Conservation (phyloP, 768 basidiomycete genomes). For the Dentipellis sp. region DNA sequence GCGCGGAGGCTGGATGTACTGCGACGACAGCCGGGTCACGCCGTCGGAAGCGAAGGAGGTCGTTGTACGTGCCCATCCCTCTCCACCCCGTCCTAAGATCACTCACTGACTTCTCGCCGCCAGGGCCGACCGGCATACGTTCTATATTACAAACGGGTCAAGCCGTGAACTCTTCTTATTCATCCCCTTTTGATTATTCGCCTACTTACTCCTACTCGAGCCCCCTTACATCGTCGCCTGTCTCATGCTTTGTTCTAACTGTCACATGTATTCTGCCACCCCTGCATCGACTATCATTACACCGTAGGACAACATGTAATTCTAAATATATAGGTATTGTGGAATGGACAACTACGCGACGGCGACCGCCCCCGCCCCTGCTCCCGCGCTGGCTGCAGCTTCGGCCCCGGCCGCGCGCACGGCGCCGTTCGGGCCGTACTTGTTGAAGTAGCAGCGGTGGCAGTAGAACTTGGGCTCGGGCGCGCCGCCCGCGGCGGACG, state of each 20-base stretch:
- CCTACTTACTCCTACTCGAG: not conserved
- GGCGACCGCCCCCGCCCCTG: not conserved
- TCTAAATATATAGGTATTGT: slow-evolving; percentile 5
- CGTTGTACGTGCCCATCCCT: slow-evolving; percentile 45
- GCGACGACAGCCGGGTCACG: slow-evolving; percentile 87
- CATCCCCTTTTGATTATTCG: not conserved
- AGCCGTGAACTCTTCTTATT: slow-evolving; percentile 4
- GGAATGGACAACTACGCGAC: not conserved
- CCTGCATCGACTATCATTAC: slow-evolving; percentile 13
- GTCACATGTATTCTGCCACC: slow-evolving; percentile 13
- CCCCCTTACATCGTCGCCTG: not conserved
- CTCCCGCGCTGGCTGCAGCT: not conserved
- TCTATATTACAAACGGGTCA: slow-evolving; percentile 63
- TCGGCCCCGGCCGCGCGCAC: not conserved
- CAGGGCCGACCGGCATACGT: slow-evolving; percentile 68
- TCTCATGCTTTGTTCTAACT: not conserved
- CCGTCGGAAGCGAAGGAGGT: slow-evolving; percentile 70
- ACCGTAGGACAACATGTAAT: slow-evolving; percentile 16
- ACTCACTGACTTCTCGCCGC: slow-evolving; percentile 12
- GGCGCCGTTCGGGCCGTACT: slow-evolving; percentile 13
- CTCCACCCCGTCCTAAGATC: slow-evolving; percentile 9
- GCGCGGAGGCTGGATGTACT: slow-evolving; percentile 83
- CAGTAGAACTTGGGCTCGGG: slow-evolving; percentile 25
- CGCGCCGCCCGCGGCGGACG: not conserved
- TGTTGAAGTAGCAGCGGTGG: slow-evolving; percentile 35